Evolutionary conservation across 1,284 basidiomycete species (phyloP), one percentile per base, ranked within the genome.

Genomic region (Trichosporon sp.): DNA sequence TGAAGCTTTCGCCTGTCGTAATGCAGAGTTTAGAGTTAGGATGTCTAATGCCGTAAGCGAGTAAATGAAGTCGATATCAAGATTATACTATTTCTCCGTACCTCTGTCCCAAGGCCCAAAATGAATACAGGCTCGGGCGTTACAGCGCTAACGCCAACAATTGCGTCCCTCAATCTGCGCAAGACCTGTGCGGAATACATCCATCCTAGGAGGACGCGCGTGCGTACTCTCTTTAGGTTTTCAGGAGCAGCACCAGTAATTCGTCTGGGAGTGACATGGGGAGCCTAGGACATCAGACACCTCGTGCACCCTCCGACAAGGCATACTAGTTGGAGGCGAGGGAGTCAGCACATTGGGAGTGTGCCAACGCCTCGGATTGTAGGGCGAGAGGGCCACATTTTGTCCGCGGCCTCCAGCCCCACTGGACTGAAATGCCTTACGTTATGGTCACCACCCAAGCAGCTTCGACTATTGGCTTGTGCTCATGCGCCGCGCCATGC

Each of bases 11-110:
- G 21, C 8, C 51, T 54, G 21, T 54, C 51, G 51, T 54, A 54
- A 54, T 4, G 6, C 51, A 21, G n/a, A 54, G 51, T 54, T 54
- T 54, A 54, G 51, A 54, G 51, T 54, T 54, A 54, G 7, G 26
- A 54, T 54, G 51, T 19, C 51, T 26, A 54, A 54, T 54, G 51
- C 51, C 51, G 51, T 54, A 54, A 54, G 19, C 21, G 51, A 19
- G 6, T 4, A 26, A 54, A 12, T 26, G 51, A 21, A 19, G 21
- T 26, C 51, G 19, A 54, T 21, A 54, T n/a, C 51, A 26, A 54
- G 51, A 54, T 54, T 54, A 54, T 54, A 26, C 51, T 54, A 54
- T 54, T 54, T 54, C 51, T 54, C 51, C 51, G 51, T 26, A 21
- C 51, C 51, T 54, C 19, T 11, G 1, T 26, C 16, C 51, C 51